phyloP scores from a whole-genome alignment of 2,329 filamentous ascomycete species.

The Claviceps sp. region DNA sequence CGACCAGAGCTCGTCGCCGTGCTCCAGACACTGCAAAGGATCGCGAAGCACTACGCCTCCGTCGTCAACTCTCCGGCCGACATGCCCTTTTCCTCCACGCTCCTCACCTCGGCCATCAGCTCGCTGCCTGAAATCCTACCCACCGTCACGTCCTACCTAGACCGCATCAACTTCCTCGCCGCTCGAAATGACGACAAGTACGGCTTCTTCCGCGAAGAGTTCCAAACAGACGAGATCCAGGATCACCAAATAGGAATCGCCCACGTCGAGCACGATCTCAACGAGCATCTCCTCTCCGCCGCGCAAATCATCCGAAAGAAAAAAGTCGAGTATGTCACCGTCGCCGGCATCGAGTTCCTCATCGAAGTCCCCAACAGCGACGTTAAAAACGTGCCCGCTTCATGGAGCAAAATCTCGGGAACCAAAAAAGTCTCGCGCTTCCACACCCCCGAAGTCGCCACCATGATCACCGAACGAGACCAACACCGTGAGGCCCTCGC shows the following conservation, averaged over 20 bases:
- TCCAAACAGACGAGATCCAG: conserved; percentile 80
- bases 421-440: conserved; percentile 89
- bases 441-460: conserved; percentile 82
- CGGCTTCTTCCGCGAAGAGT: conserved; percentile 73
- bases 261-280: conserved; percentile 79
- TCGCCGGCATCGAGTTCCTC: conserved; percentile 84
- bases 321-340: conserved; percentile 63
- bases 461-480: conserved; percentile 73
- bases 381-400: conserved; percentile 79
- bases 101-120: conserved; percentile 59
- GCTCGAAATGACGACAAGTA: conserved; percentile 88
- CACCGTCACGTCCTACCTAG: conserved; percentile 60
- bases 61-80: conserved; percentile 51
- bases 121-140: conserved; percentile 65
- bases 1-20: conserved; percentile 76
- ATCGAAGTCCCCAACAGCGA: conserved; percentile 79
- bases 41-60: conserved; percentile 58
- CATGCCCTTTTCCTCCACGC: conserved; percentile 56
- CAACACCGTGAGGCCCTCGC: conserved; percentile 90
- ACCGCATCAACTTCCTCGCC: conserved; percentile 73
- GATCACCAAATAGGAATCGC: conserved; percentile 84
- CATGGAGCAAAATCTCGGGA: conserved; percentile 87
- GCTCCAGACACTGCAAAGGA: conserved; percentile 71
- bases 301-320: conserved; percentile 60
- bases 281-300: conserved; percentile 59